Conservation (phyloP, 2,329 filamentous ascomycete genomes). For the Cladophialophora bantiana region DNA sequence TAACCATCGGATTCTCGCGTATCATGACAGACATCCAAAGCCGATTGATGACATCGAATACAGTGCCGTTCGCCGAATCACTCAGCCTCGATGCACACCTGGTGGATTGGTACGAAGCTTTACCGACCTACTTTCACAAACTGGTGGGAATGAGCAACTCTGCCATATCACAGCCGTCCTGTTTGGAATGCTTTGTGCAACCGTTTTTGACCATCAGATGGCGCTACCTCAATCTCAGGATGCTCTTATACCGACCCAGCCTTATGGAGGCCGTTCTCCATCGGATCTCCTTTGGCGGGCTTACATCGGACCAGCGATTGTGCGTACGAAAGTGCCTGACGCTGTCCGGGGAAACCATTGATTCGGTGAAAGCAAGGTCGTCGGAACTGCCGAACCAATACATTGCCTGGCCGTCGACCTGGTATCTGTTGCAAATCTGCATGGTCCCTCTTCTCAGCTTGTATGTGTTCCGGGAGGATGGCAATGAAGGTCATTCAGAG, state of each 20-base stretch:
- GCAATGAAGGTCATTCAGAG: not conserved
- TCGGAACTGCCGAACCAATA: slow-evolving; percentile 29
- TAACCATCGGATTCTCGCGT: slow-evolving; percentile 26
- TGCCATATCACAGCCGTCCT: not conserved
- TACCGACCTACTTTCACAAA: slow-evolving; percentile 22
- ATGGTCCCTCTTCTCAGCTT: slow-evolving; percentile 34
- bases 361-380: slow-evolving; percentile 23
- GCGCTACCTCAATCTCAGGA: slow-evolving; percentile 39
- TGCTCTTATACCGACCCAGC: slow-evolving; percentile 38
- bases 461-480: slow-evolving; percentile 22
- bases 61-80: slow-evolving; percentile 21
- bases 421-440: slow-evolving; percentile 38
- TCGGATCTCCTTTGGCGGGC: slow-evolving; percentile 26
- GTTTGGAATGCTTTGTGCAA: slow-evolving; percentile 16
- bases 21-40: slow-evolving; percentile 26
- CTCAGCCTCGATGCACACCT: slow-evolving; percentile 30
- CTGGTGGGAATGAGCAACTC: not conserved
- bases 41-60: slow-evolving; percentile 13
- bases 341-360: slow-evolving; percentile 22
- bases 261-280: slow-evolving; percentile 33
- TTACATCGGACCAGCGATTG: slow-evolving; percentile 30
- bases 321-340: slow-evolving; percentile 25
- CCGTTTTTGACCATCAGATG: slow-evolving; percentile 33
- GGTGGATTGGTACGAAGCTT: slow-evolving; percentile 27
- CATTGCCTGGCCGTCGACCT: slow-evolving; percentile 32